Conservation (phyloP, 257 asterid species). For the Apocynum venetum region DNA sequence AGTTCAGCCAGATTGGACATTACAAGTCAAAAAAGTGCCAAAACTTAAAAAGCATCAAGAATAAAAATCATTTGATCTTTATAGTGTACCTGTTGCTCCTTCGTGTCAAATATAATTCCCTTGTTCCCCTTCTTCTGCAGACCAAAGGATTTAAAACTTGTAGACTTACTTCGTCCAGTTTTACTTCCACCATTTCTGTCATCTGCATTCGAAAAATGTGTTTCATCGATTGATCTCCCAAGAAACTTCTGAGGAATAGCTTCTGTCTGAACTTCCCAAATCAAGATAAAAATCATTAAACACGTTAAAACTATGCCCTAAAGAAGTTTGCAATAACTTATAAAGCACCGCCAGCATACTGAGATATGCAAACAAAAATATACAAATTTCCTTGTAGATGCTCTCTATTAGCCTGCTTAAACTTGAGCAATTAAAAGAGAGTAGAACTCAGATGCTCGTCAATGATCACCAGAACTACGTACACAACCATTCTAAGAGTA, state of each 20-base stretch:
- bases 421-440: neutral
- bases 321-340: neutral
- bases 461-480: neutral
- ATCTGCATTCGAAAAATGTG: constrained; percentile 37
- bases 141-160: constrained; percentile 41
- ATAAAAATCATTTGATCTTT: neutral
- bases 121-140: constrained; percentile 53
- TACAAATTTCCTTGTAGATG: neutral
- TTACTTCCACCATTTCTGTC: constrained; percentile 30
- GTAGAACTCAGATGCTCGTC: neutral
- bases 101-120: constrained; percentile 36
- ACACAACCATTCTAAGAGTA: neutral
- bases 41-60: neutral
- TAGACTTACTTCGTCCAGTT: constrained; percentile 37
- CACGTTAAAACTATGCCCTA: neutral
- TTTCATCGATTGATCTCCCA: constrained; percentile 28
- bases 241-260: constrained; percentile 23
- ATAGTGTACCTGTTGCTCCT: constrained; percentile 53
- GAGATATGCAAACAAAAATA: neutral
- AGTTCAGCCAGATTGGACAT: neutral
- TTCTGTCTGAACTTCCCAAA: constrained; percentile 28
- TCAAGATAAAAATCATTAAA: neutral
- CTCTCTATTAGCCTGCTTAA: neutral
- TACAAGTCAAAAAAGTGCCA: neutral
- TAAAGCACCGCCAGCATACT: neutral